Evolutionary conservation across 345 rosid species (phyloP).

Genomic region (Abelmoschus esculentus): DNA sequence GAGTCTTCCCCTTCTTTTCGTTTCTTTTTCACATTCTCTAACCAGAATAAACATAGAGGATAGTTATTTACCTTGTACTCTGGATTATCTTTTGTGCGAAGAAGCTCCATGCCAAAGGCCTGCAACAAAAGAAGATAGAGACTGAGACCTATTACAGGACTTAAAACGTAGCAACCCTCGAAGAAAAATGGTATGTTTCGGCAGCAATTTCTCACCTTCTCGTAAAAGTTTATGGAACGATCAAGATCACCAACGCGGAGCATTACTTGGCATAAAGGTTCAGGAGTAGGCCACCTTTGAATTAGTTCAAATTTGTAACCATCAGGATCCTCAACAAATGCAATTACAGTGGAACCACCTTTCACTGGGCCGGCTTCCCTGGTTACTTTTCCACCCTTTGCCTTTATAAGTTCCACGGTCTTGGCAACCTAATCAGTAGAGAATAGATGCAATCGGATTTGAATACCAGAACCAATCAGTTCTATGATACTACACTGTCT

Average conservation of each 20-base stretch:
- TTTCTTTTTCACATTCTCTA: background rate
- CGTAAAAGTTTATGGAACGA: conserved; percentile 79
- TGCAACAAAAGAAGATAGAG: conserved; percentile 13
- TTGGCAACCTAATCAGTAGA: conserved; percentile 55
- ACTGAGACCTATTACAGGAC: background rate
- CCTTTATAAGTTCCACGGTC: conserved; percentile 87
- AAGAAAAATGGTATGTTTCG: background rate
- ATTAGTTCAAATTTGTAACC: conserved; percentile 95
- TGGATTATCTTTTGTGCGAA: conserved; percentile 80
- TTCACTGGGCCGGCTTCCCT: conserved; percentile 97
- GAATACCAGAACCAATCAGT: background rate
- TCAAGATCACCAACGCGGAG: conserved; percentile 98
- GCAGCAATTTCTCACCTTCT: conserved; percentile 51
- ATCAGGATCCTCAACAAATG: conserved; percentile 96
- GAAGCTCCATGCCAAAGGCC: conserved; percentile 99
- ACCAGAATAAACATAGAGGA: background rate
- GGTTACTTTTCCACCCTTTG: conserved; percentile 93
- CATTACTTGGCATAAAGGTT: conserved; percentile 98
- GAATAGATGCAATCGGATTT: background rate
- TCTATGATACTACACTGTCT: background rate
- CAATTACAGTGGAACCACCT: conserved; percentile 85
- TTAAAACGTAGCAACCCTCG: background rate
- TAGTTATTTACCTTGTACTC: conserved; percentile 65
- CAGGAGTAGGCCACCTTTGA: conserved; percentile 97
- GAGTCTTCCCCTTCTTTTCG: background rate